Conservation (phyloP, 495 filamentous ascomycete genomes). For the Penicillium diatomitis region DNA sequence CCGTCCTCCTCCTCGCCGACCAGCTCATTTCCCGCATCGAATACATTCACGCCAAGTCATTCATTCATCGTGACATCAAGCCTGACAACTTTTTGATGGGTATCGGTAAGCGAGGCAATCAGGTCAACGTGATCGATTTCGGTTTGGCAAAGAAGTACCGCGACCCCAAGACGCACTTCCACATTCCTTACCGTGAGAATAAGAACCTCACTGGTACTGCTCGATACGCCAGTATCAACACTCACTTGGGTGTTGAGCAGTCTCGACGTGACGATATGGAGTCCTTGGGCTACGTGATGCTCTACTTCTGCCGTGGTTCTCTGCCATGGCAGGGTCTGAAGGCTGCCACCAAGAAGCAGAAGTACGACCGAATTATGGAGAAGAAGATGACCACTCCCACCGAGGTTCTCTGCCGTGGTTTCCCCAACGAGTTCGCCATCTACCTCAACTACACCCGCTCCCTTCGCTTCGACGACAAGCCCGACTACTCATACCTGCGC, state of each 20-base stretch:
- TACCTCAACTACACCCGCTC: conserved; percentile 99
- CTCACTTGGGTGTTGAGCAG: conserved; percentile 97
- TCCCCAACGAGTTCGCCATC: conserved; percentile 99
- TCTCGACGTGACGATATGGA: conserved; percentile 99
- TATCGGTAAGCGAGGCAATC: conserved; percentile 98
- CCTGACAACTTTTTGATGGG: conserved; percentile 99
- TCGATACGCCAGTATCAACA: conserved; percentile 99
- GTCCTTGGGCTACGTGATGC: conserved; percentile 98
- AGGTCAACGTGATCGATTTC: conserved; percentile 99
- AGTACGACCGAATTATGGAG: conserved; percentile 99
- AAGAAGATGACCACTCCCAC: conserved; percentile 99
- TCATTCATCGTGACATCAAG: conserved; percentile 99
- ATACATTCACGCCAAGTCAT: conserved; percentile 99
- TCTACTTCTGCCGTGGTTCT: conserved; percentile 99
- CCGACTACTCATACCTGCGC: conserved; percentile 98
- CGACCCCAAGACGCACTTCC: conserved; percentile 99
- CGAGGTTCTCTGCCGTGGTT: conserved; percentile 96
- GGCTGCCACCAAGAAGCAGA: conserved; percentile 99
- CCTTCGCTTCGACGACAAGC: conserved; percentile 98
- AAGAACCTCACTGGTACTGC: conserved; percentile 99
- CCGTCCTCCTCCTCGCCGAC: conserved; percentile 94
- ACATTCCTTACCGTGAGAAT: conserved; percentile 99
- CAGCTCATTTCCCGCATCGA: conserved; percentile 99
- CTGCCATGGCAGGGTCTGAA: conserved; percentile 99
- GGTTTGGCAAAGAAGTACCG: conserved; percentile 99